These are phyloP conservation scores for Plectosphaerella plurivora DNA, from an alignment of 2,329 filamentous ascomycete genomes.

Conservation along the genomic window DNA sequence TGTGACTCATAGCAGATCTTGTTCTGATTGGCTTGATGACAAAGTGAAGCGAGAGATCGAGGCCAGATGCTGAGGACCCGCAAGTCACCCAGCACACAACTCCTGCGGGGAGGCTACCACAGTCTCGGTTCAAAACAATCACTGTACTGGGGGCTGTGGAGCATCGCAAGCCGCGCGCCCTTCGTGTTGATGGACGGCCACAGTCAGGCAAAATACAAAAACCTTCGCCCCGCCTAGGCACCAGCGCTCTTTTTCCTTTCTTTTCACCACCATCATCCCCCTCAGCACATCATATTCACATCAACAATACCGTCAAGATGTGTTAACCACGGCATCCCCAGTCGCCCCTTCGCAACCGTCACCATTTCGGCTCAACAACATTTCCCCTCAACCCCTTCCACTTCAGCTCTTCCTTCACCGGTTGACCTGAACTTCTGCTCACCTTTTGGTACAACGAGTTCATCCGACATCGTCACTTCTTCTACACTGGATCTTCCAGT, in stretches of 20 bases:
- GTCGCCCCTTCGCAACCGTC: constrained; percentile 24
- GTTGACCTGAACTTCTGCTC: constrained; percentile 65
- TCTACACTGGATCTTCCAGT: constrained; percentile 63
- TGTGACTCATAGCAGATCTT: constrained; percentile 1
- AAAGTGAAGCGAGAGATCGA: not conserved
- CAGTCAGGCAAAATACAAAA: constrained; percentile 3
- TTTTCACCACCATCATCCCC: constrained; percentile 27
- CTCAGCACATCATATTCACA: constrained; percentile 26
- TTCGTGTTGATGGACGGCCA: not conserved
- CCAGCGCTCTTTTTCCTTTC: constrained; percentile 23
- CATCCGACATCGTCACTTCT: constrained; percentile 54
- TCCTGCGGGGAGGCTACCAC: not conserved
- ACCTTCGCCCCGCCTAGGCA: constrained; percentile 16
- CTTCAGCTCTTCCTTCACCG: constrained; percentile 48
- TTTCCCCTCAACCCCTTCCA: constrained; percentile 14
- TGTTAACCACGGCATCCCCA: constrained; percentile 44
- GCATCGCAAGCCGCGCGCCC: not conserved
- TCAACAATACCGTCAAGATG: constrained; percentile 44
- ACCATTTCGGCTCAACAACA: constrained; percentile 51
- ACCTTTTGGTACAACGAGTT: constrained; percentile 57
- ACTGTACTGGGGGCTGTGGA: not conserved
- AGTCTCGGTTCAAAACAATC: not conserved
- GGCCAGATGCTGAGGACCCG: not conserved
- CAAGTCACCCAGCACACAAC: not conserved
- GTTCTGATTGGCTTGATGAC: not conserved